A percentile compares a stretch with the other conserved stretches of the same genome.
phyloP scores from a whole-genome alignment of 2,329 filamentous ascomycete species.

The Calonectria leucothoes region DNA sequence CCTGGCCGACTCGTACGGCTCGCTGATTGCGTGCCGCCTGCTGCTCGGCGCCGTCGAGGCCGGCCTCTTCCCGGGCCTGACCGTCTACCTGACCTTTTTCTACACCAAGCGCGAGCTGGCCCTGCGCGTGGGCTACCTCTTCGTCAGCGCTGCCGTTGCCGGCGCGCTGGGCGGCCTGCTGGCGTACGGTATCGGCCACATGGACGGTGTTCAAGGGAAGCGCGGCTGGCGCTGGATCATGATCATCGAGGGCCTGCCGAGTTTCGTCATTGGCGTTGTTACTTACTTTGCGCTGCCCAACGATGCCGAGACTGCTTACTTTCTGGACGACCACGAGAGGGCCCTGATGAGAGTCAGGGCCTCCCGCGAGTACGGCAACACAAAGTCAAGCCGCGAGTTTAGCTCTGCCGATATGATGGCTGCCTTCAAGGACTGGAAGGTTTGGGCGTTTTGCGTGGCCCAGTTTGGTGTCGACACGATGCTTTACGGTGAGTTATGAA shows the following conservation, averaged over 20 bases:
- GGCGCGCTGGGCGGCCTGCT: conserved; percentile 79
- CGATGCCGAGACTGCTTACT: conserved; percentile 65
- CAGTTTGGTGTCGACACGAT: conserved; percentile 82
- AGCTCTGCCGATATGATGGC: conserved; percentile 71
- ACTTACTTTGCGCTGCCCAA: conserved; percentile 51
- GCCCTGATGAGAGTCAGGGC: conserved; percentile 69
- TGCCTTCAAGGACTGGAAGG: conserved; percentile 80
- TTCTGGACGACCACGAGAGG: conserved; percentile 67
- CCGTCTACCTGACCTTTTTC: conserved; percentile 79
- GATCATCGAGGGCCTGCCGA: conserved; percentile 62
- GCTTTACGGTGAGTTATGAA: conserved; percentile 66
- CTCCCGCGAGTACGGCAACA: conserved; percentile 59
- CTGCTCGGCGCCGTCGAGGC: conserved; percentile 77
- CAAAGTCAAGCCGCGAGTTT: conserved; percentile 58
- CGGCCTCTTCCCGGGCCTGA: conserved; percentile 76
- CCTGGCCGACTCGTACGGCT: conserved; percentile 72
- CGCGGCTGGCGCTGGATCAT: conserved; percentile 80
- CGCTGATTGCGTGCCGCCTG: conserved; percentile 75
- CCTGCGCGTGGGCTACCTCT: conserved; percentile 78
- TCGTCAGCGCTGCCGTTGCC: conserved; percentile 76
- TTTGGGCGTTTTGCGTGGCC: conserved; percentile 75
- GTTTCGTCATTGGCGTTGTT: conserved; percentile 50
- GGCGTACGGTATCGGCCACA: conserved; percentile 78
- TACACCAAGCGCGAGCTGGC: conserved; percentile 81
- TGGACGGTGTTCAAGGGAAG: conserved; percentile 74